phyloP scores from a whole-genome alignment of 768 basidiomycete genomes.

The Kwoniella sp. region DNA sequence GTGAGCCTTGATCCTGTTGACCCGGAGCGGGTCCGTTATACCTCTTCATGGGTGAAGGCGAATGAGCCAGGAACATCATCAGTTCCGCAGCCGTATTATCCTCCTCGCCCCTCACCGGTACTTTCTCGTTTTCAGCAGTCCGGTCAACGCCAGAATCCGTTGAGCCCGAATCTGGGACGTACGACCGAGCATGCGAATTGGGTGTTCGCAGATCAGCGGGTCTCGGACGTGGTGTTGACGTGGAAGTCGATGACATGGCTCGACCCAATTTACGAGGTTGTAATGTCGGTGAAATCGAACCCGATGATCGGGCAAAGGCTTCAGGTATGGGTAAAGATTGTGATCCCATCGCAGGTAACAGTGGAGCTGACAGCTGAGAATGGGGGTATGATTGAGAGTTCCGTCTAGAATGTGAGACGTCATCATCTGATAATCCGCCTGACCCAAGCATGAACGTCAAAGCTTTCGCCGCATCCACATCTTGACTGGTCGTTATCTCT shows the following conservation, averaged over 20 bases:
- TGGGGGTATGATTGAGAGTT: neutral
- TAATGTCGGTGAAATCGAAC: conserved; percentile 18
- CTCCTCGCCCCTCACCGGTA: conserved; percentile 29
- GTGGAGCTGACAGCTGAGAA: neutral
- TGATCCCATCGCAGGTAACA: conserved; percentile 9
- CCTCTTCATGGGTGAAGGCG: conserved; percentile 41
- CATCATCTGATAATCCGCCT: conserved; percentile 19
- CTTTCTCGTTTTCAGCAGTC: neutral
- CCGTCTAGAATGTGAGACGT: neutral
- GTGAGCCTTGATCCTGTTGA: neutral
- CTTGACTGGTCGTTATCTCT: conserved; percentile 38
- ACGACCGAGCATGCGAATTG: conserved; percentile 15
- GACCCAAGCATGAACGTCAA: conserved; percentile 46
- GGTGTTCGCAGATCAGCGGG: conserved; percentile 19
- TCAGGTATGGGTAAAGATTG: conserved; percentile 31
- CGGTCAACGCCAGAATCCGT: conserved; percentile 1
- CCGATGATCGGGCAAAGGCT: conserved; percentile 10
- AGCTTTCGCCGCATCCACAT: conserved; percentile 52
- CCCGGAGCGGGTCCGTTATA: neutral
- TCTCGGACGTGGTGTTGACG: conserved; percentile 2
- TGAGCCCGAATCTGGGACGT: conserved; percentile 14
- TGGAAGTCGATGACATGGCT: conserved; percentile 1
- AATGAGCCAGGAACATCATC: conserved; percentile 55
- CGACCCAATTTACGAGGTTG: conserved; percentile 8
- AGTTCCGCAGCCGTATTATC: conserved; percentile 53